Evolutionary conservation across 805 yeast species (phyloP), one percentile per base, ranked within the genome.

Genomic region (Kuraishia cidri): DNA sequence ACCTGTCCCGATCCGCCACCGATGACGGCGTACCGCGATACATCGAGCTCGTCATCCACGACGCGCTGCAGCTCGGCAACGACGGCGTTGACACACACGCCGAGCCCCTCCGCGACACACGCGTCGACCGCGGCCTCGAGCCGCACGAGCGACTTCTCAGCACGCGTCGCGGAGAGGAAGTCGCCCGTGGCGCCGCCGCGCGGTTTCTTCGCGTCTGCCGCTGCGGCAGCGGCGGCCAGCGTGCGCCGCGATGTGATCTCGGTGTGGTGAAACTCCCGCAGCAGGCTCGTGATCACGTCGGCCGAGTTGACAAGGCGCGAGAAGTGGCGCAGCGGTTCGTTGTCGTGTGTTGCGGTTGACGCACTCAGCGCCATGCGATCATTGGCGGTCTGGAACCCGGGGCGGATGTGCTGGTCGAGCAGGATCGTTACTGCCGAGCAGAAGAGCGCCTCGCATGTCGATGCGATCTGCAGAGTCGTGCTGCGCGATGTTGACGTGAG

Each of bases 291-390:
- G 15, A 92, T 84, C 36, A 90, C 62, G 53, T 90, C 98, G 4
- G 96, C 97, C 38, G 85, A 78, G 45, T 88, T 92, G 23, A 92
- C 92, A 36, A 92, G 66, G 50, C 90, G 97, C 12, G 94, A 81
- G 45, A 92, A 90, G 29, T 83, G 74, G 0, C 80, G 80, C 33
- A 90, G 63, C 0, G 97, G 97, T 40, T 82, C 94, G 10, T 7
- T 10, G 7, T 7, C 10, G 23, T 7, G 23, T 10, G 23, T 7
- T 10, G 23, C 10, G 22, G 59, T 50, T 0, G 95, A 90, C 38
- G 81, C 77, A 46, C 87, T 90, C 24, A 74, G 69, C 34, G 75
- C 69, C 36, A 90, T 59, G 33, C 87, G 71, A 1, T 57, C 60
- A 32, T 88, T 62, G 0, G 97, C 97, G 44, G 75, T 80, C 26